A percentile compares a stretch with the other conserved stretches of the same genome.
Evolutionary conservation across 169 alveolate genomes (phyloP).

Genomic region (Theileria equi): DNA sequence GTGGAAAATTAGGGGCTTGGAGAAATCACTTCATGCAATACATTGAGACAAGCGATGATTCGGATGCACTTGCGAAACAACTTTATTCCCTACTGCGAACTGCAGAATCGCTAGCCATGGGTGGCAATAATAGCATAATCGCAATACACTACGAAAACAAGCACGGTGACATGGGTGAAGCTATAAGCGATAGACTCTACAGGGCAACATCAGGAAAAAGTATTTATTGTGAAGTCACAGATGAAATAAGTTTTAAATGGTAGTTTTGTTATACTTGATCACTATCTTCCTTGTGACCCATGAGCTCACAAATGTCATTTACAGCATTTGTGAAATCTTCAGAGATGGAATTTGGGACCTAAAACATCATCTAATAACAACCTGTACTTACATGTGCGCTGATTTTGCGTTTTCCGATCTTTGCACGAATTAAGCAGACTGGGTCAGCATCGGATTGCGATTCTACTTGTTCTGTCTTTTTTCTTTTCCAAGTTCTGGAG

Average conservation of each 20-base stretch:
- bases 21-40: slow-evolving; percentile 16
- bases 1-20: slow-evolving; percentile 4
- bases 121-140: neutral
- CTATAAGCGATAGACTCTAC: slow-evolving; percentile 36
- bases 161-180: slow-evolving; percentile 14
- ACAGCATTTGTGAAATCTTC: slow-evolving; percentile 33
- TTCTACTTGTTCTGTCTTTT: slow-evolving; percentile 6
- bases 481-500: slow-evolving; percentile 34
- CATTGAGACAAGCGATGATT: slow-evolving; percentile 1
- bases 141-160: slow-evolving; percentile 12
- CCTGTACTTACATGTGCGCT: slow-evolving; percentile 44
- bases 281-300: slow-evolving; percentile 1
- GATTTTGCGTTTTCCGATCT: slow-evolving; percentile 53
- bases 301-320: slow-evolving; percentile 38
- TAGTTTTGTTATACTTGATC: neutral
- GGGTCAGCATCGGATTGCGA: slow-evolving; percentile 16
- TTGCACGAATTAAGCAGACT: slow-evolving; percentile 53
- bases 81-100: slow-evolving; percentile 26
- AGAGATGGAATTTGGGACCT: slow-evolving; percentile 17
- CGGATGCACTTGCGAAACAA: slow-evolving; percentile 18
- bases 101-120: slow-evolving; percentile 37
- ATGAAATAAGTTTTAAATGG: neutral
- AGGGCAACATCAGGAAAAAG: slow-evolving; percentile 44
- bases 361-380: neutral
- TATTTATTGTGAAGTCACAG: neutral